phyloP scores from a whole-genome alignment of 1,139 yeast species.

The Pichia kudriavzevii region DNA sequence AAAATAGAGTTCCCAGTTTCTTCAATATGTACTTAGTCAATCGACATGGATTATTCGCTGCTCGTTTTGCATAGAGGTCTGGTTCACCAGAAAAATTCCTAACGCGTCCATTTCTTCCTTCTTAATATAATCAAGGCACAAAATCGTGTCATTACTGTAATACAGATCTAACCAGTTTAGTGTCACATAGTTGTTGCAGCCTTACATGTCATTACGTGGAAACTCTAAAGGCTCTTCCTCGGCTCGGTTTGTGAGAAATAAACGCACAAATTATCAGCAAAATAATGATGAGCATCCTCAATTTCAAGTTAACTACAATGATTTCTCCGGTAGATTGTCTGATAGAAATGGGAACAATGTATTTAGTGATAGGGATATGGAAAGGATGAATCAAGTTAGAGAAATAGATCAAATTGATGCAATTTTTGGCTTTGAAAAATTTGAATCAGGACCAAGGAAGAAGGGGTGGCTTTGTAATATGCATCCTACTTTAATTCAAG shows the following conservation, averaged over 20 bases:
- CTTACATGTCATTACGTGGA: constrained; percentile 13
- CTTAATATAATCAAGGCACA: too few relatives aligned
- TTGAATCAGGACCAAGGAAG: constrained; percentile 63
- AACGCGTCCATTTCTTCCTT: too few relatives aligned
- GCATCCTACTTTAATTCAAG: constrained; percentile 58
- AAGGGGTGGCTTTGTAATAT: constrained; percentile 87
- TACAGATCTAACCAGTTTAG: too few relatives aligned
- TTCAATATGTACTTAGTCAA: too few relatives aligned
- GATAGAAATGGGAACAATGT: constrained; percentile 3
- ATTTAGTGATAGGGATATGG: constrained; percentile 4
- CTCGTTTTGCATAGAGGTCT: too few relatives aligned
- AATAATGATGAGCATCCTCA: constrained; percentile 3
- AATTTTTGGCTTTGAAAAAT: constrained; percentile 78
- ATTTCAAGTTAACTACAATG: constrained; percentile 15
- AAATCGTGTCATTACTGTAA: too few relatives aligned
- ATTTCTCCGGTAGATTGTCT: constrained; percentile 11
- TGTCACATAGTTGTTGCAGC: too few relatives aligned
- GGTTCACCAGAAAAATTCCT: too few relatives aligned
- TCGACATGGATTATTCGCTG: too few relatives aligned
- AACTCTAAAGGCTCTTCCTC: constrained; percentile 44
- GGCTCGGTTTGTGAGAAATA: constrained; percentile 49
- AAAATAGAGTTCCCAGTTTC: too few relatives aligned
- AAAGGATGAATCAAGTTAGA: constrained; percentile 36
- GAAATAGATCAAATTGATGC: constrained; percentile 61
- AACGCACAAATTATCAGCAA: constrained; percentile 7